Evolutionary conservation across 2,329 filamentous ascomycete genomes (phyloP), one percentile per base, ranked within the genome.

Genomic region (Pseudogymnoascus sp.): DNA sequence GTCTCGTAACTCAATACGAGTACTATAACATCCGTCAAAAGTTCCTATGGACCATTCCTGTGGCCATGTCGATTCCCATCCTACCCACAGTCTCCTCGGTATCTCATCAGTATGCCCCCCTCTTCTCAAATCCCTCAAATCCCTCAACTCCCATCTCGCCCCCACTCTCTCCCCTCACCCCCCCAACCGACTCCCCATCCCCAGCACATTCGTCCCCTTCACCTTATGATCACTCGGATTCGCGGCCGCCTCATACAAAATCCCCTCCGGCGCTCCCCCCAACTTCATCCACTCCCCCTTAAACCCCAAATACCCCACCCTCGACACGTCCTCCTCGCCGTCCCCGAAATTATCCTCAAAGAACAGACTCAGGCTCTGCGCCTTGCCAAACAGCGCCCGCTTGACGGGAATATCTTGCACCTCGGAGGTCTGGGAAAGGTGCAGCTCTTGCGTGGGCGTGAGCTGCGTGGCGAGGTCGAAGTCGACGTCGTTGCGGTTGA

Each of bases 221-320:
- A 88, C 23, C 76, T 82, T 84, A 77, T 99, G 94, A 77, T 99
- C 94, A 55, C 78, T 84, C 11, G 93, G 94, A 74, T 97, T 96
- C 37, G 94, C 89, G 26, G 93, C 93, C 16, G 92, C 89, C 81
- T 99, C 94, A 75, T 97, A 99, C 65, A 96, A 71, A 69, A 97
- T 93, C 68, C 89, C 91, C 6, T 89, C 79, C 0, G 94, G 92
- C 72, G 93, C 91, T 62, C 88, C 82, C 55, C 88, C 94, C 71
- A 96, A 76, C 73, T 87, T 86, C 83, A 94, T 94, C 81, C 91
- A 97, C 76, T 96, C 91, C 23, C 94, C 94, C 76, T 91, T 92
- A 79, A 99, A 97, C 0, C 90, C 94, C 63, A 97, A 66, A 76
- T 97, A 99, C 65, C 81, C 86, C 1, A 97, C 74, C 59, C 86